phyloP scores from a whole-genome alignment of 768 basidiomycete species.

The Chiua virens region DNA sequence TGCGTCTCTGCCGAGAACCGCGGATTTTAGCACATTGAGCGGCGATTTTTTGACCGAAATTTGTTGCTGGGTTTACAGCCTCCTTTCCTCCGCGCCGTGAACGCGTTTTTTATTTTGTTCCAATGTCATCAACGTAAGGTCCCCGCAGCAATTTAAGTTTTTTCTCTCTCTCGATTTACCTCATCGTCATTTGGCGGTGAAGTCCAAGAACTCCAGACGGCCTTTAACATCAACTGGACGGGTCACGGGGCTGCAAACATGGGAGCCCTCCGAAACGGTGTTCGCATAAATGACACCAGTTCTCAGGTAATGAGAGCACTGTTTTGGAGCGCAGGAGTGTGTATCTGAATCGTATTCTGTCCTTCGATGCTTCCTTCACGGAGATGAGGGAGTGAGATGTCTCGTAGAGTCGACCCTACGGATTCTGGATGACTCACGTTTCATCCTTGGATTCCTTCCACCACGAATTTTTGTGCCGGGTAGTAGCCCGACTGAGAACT shows the following conservation, averaged over 20 bases:
- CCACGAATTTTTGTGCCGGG: not conserved
- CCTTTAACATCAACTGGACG: not conserved
- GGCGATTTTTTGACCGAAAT: constrained; percentile 11
- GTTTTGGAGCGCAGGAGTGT: not conserved
- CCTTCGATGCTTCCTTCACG: not conserved
- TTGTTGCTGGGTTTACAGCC: constrained; percentile 16
- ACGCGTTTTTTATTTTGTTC: constrained; percentile 13
- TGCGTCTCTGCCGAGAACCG: constrained; percentile 21
- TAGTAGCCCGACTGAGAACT: too few species aligned
- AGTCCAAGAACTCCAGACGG: not conserved
- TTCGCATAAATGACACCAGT: too few species aligned
- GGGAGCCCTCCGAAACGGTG: not conserved
- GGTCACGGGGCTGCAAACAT: too few species aligned
- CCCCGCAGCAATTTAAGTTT: constrained; percentile 9
- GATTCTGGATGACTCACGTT: not conserved
- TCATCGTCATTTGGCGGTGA: constrained; percentile 10
- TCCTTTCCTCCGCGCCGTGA: constrained; percentile 18
- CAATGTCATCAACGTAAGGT: constrained; percentile 26
- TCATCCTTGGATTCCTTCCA: not conserved
- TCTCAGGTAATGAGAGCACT: not conserved
- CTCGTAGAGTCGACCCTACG: constrained; percentile 2
- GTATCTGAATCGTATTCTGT: too few species aligned
- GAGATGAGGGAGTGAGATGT: not conserved
- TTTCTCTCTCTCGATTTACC: constrained; percentile 10
- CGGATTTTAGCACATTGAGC: constrained; percentile 23